Conservation (phyloP, 2,329 filamentous ascomycete genomes). For the Arachnopeziza araneosa region DNA sequence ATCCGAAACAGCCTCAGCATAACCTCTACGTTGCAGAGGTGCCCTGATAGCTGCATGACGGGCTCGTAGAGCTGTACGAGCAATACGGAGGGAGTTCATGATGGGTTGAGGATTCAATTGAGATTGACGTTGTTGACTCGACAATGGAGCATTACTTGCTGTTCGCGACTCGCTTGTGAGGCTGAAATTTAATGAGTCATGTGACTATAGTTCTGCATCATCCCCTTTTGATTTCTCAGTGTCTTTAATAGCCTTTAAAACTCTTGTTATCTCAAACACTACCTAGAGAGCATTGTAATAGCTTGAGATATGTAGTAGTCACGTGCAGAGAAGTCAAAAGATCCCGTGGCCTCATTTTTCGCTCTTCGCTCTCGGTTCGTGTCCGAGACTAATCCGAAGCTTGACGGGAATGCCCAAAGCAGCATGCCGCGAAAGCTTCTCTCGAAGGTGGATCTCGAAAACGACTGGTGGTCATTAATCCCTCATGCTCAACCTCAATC, state of each 20-base stretch:
- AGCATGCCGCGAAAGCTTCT: conserved; percentile 7
- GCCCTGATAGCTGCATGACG: conserved; percentile 71
- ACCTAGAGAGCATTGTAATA: too few species aligned
- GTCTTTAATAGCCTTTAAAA: neutral
- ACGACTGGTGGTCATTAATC: conserved; percentile 26
- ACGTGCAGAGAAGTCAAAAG: too few species aligned
- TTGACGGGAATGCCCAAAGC: neutral
- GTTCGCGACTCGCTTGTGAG: conserved; percentile 9
- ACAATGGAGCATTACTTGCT: conserved; percentile 15
- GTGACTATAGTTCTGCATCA: neutral
- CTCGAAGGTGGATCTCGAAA: neutral
- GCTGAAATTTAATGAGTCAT: neutral
- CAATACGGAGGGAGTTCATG: conserved; percentile 73
- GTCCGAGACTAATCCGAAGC: neutral
- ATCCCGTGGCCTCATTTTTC: neutral
- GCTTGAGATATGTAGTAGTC: too few species aligned
- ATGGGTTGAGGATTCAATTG: conserved; percentile 34
- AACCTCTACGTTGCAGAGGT: conserved; percentile 79
- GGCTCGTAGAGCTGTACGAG: conserved; percentile 81
- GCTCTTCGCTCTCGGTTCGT: neutral
- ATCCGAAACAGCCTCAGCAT: conserved; percentile 82
- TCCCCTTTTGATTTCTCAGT: neutral
- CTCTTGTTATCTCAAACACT: neutral
- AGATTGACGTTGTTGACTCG: conserved; percentile 33
- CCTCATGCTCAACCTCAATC: conserved; percentile 16